Percentiles rank a stretch among this genome's conserved stretches.
Conservation (phyloP, 75 land plant genomes). For the Cunninghamia lanceolata region DNA sequence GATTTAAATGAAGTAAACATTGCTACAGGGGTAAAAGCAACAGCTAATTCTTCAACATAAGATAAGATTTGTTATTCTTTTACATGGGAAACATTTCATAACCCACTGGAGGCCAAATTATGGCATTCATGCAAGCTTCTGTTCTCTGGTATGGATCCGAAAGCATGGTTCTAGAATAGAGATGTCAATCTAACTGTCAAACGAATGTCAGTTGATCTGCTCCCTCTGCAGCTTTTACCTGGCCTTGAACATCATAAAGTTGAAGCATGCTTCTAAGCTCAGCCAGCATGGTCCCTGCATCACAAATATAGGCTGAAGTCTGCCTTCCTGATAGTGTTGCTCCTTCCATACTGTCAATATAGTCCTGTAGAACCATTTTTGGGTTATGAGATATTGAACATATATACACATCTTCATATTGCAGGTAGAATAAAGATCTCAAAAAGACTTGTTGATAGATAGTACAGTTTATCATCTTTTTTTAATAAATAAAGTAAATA, state of each 20-base stretch:
- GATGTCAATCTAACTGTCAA: slow-evolving; percentile 10
- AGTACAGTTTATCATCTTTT: not conserved
- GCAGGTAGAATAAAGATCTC: not conserved
- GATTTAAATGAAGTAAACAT: not conserved
- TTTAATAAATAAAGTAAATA: too few relatives aligned
- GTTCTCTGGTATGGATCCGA: not conserved
- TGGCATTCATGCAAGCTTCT: not conserved
- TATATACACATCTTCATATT: not conserved
- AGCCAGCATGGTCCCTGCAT: slow-evolving; percentile 55
- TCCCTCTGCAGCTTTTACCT: slow-evolving; percentile 4
- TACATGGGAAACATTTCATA: not conserved
- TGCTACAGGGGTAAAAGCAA: not conserved
- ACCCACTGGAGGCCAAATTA: not conserved
- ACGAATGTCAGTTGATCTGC: slow-evolving; percentile 46
- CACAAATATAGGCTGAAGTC: slow-evolving; percentile 84
- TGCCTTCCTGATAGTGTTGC: slow-evolving; percentile 96
- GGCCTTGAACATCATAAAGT: slow-evolving; percentile 7
- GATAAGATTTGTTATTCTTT: not conserved
- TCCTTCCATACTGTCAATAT: slow-evolving; percentile 99
- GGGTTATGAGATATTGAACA: not conserved
- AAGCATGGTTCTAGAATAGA: not conserved
- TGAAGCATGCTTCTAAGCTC: slow-evolving; percentile 43
- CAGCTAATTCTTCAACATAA: not conserved
- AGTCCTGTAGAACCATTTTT: slow-evolving; percentile 54
- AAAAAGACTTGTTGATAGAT: not conserved